These are phyloP conservation scores for Rhodotorula sp. DNA, from an alignment of 1,284 basidiomycete genomes.

Conservation along the genomic window DNA sequence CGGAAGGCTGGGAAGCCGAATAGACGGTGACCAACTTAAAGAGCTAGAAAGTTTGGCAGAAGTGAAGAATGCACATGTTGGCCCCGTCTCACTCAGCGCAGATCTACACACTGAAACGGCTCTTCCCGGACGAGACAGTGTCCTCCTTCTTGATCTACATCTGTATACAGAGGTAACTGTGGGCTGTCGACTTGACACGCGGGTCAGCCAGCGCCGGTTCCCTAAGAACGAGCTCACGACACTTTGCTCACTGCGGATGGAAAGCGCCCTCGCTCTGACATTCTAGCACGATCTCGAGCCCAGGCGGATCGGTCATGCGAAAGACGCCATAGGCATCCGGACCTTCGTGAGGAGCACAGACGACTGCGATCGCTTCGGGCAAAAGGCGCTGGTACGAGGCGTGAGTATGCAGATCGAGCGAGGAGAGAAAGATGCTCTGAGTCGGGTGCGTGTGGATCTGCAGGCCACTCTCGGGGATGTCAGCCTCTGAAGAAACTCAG, in stretches of 20 bases:
- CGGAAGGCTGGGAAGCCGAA: constrained; percentile 39
- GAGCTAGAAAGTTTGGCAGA: too few relatives aligned
- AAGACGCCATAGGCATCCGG: constrained; percentile 51
- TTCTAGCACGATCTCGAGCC: constrained; percentile 64
- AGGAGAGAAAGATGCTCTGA: constrained; percentile 76
- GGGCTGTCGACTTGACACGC: constrained; percentile 20
- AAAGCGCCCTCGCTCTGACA: constrained; percentile 72
- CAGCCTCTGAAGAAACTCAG: too few relatives aligned
- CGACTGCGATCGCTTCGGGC: constrained; percentile 84
- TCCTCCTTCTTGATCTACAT: constrained; percentile 23
- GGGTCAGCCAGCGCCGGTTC: neutral
- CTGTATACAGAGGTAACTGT: constrained; percentile 35
- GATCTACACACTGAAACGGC: constrained; percentile 75
- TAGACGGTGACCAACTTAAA: constrained; percentile 23
- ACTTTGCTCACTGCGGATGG: constrained; percentile 66
- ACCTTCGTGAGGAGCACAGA: constrained; percentile 64
- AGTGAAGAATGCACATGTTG: too few relatives aligned
- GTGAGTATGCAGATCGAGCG: constrained; percentile 83
- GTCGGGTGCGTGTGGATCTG: constrained; percentile 90
- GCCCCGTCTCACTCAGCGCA: constrained; percentile 50
- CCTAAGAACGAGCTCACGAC: constrained; percentile 5
- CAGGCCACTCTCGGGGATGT: neutral
- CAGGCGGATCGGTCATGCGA: constrained; percentile 75
- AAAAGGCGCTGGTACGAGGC: constrained; percentile 80
- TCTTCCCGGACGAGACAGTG: constrained; percentile 54